A percentile compares a stretch with the other conserved stretches of the same genome.
Evolutionary conservation across 2,329 filamentous ascomycete species (phyloP).

Genomic region (Aspergillus novoparasiticus): DNA sequence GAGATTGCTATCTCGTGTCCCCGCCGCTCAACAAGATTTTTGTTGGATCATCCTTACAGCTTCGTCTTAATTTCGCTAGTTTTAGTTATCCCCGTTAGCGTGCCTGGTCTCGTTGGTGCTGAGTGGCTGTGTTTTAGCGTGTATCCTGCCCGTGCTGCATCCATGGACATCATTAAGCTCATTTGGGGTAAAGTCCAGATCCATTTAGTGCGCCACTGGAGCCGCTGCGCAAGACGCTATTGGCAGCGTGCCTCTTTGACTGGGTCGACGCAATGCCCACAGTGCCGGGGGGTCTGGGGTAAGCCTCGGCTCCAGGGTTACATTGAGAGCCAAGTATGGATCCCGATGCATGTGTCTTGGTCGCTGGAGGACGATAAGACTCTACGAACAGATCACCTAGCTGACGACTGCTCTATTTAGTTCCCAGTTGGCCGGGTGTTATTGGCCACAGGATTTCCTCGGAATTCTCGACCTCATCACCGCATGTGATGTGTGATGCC

Average conservation of each 20-base stretch:
- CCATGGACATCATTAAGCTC: not conserved
- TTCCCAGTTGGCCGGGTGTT: not conserved
- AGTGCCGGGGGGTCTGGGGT: constrained; percentile 1
- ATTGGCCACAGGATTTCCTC: not conserved
- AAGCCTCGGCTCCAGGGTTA: constrained; percentile 1
- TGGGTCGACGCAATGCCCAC: not conserved
- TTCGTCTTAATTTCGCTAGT: constrained; percentile 1
- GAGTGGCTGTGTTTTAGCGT: constrained; percentile 6
- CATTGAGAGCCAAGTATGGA: not conserved
- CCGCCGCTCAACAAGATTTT: constrained; percentile 1
- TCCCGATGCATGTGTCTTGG: not conserved
- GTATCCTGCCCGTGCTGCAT: not conserved
- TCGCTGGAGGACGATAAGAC: not conserved
- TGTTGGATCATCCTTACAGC: not conserved
- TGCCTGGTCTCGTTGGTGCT: not conserved
- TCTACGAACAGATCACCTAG: not conserved
- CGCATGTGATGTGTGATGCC: not conserved
- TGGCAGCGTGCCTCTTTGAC: not conserved
- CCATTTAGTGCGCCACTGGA: not conserved
- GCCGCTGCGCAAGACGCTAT: not conserved
- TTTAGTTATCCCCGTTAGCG: not conserved
- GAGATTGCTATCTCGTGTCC: constrained; percentile 1
- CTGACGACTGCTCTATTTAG: not conserved
- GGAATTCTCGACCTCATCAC: not conserved
- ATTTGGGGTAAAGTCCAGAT: constrained; percentile 3